Evolutionary conservation across 108 stramenopile species (phyloP).

Genomic region (Discostella pseudostelligera): DNA sequence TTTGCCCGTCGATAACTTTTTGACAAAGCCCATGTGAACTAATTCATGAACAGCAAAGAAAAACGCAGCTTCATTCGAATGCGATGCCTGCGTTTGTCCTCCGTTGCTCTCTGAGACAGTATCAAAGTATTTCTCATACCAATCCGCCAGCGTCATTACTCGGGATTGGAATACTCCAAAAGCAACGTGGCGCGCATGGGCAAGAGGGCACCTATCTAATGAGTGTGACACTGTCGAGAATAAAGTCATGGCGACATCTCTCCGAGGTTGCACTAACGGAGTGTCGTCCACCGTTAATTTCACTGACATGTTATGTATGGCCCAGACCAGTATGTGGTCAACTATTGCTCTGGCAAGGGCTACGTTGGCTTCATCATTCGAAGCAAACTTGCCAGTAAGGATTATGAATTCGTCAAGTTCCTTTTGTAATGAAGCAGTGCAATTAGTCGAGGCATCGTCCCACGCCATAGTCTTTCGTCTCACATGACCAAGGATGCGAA

Average conservation of each 20-base stretch:
- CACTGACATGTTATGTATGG: conserved; percentile 1
- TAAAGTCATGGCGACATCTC: conserved; percentile 39
- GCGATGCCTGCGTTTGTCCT: not conserved
- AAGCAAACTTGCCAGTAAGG: conserved; percentile 17
- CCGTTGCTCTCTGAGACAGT: conserved; percentile 12
- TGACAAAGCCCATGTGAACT: conserved; percentile 36
- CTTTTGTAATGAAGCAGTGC: conserved; percentile 1
- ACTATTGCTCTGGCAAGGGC: conserved; percentile 16
- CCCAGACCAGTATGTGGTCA: conserved; percentile 24
- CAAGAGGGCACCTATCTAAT: not conserved
- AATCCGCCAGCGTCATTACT: conserved; percentile 34
- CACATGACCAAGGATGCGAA: conserved; percentile 12
- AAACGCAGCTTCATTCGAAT: conserved; percentile 37
- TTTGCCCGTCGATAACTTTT: conserved; percentile 23
- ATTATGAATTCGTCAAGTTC: conserved; percentile 34
- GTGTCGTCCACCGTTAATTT: conserved; percentile 4
- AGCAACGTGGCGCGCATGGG: conserved; percentile 23
- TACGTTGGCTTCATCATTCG: conserved; percentile 8
- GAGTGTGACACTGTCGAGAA: conserved; percentile 7
- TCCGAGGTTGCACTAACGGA: conserved; percentile 25
- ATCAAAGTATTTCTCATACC: conserved; percentile 43
- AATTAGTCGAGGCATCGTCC: conserved; percentile 5
- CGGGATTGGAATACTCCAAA: conserved; percentile 42
- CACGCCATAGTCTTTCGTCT: conserved; percentile 3
- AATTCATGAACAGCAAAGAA: conserved; percentile 42